Conservation (phyloP, 495 filamentous ascomycete genomes). For the Clavariopsis aquatica region DNA sequence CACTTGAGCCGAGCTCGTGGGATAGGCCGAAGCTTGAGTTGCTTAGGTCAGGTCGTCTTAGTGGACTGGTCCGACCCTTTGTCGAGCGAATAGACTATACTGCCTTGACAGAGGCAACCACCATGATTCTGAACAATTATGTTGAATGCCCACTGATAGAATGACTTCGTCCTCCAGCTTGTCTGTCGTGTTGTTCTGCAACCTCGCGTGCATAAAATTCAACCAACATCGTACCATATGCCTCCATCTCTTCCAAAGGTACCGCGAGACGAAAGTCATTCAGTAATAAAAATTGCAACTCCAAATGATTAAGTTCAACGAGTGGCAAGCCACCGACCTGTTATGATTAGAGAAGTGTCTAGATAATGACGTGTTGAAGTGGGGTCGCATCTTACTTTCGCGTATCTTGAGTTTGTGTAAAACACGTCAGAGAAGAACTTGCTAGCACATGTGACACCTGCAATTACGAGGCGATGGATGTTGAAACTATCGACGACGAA, state of each 20-base stretch:
- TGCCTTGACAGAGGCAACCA: background rate
- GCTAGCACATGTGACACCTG: constrained; percentile 96
- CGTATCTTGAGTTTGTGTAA: constrained; percentile 98
- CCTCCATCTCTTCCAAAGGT: constrained; percentile 91
- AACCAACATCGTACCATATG: constrained; percentile 97
- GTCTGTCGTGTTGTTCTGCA: constrained; percentile 60
- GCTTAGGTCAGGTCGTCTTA: background rate
- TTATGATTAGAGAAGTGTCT: constrained; percentile 4
- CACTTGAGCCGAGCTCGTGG: background rate
- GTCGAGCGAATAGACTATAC: background rate
- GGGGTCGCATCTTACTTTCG: constrained; percentile 70
- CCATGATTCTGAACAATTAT: background rate
- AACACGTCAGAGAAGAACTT: constrained; percentile 99
- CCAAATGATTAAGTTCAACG: constrained; percentile 93
- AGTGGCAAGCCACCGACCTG: constrained; percentile 96
- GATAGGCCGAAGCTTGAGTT: background rate
- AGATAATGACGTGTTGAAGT: background rate
- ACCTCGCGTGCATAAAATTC: constrained; percentile 97
- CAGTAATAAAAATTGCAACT: constrained; percentile 92
- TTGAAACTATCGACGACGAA: constrained; percentile 99
- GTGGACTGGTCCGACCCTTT: background rate
- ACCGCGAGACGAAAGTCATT: constrained; percentile 97
- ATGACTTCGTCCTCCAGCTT: background rate
- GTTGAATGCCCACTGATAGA: constrained; percentile 5
- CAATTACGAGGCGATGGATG: constrained; percentile 95